phyloP scores from a whole-genome alignment of 2,329 filamentous ascomycete genomes.

The Beauveria rudraprayagi region DNA sequence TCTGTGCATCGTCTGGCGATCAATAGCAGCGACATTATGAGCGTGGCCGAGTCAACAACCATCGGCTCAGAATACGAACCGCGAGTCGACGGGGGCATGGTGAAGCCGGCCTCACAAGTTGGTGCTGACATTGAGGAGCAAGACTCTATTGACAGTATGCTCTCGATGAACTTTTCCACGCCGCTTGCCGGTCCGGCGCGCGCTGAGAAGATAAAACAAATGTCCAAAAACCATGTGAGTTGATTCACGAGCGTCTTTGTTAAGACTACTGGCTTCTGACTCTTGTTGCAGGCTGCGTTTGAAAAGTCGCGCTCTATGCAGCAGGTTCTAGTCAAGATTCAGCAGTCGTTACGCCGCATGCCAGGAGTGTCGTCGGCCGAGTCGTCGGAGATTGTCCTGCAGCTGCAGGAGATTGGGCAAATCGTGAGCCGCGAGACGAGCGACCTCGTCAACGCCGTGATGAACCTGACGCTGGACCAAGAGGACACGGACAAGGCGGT shows the following conservation, averaged over 20 bases:
- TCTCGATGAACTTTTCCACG: constrained; percentile 32
- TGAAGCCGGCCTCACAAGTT: neutral
- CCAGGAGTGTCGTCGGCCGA: constrained; percentile 29
- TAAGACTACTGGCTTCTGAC: neutral
- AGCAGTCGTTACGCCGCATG: constrained; percentile 32
- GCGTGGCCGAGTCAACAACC: neutral
- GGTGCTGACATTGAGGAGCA: neutral
- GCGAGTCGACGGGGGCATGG: neutral
- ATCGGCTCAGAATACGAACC: neutral
- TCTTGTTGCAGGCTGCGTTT: constrained; percentile 24
- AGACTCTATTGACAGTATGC: constrained; percentile 19
- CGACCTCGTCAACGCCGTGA: constrained; percentile 30
- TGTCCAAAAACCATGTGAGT: constrained; percentile 32
- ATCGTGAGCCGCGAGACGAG: constrained; percentile 31
- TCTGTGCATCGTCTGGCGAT: neutral
- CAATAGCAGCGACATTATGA: constrained; percentile 1
- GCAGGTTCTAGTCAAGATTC: constrained; percentile 29
- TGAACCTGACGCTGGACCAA: constrained; percentile 29
- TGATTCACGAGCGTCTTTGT: neutral
- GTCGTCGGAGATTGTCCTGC: constrained; percentile 25
- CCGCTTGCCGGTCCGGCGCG: constrained; percentile 30
- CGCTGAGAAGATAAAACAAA: constrained; percentile 28
- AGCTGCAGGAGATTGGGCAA: constrained; percentile 30
- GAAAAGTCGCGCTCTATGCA: constrained; percentile 26
- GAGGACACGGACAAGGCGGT: constrained; percentile 31